A percentile compares a stretch with the other conserved stretches of the same genome.
phyloP scores from a whole-genome alignment of 345 rosid genomes.

The Camelina laxa region DNA sequence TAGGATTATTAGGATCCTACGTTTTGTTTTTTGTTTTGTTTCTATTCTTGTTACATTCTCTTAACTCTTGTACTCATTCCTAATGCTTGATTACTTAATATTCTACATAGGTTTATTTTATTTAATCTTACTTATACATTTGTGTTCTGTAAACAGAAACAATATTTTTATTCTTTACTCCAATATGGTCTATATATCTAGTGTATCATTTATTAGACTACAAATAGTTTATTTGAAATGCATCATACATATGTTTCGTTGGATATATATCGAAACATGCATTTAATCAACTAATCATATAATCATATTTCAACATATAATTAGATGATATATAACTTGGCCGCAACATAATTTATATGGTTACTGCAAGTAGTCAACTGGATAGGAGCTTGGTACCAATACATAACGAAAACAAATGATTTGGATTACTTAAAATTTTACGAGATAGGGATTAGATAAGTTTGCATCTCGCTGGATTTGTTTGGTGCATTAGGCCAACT shows the following conservation, averaged over 20 bases:
- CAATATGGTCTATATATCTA: not conserved
- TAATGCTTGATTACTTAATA: not conserved
- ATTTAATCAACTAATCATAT: not conserved
- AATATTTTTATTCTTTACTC: not conserved
- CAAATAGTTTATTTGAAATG: not conserved
- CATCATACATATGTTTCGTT: not conserved
- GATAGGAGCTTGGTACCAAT: not conserved
- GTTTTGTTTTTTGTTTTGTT: conserved; percentile 21
- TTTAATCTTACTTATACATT: not conserved
- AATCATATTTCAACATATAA: not conserved
- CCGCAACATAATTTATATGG: not conserved
- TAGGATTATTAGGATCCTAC: conserved; percentile 39
- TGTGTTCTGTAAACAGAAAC: not conserved
- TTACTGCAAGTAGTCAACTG: conserved; percentile 1
- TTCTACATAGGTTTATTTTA: not conserved
- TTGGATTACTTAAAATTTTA: not conserved
- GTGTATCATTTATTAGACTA: not conserved
- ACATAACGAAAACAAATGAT: not conserved
- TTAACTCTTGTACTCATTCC: conserved; percentile 13
- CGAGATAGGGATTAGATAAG: not conserved
- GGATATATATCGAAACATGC: not conserved
- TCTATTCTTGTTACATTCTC: conserved; percentile 19
- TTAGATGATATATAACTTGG: not conserved
- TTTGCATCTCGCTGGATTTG: not conserved
- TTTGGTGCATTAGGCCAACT: conserved; percentile 38